Percentiles rank a stretch among this genome's conserved stretches.
Evolutionary conservation across 1,139 yeast genomes (phyloP).

Genomic region (Kazachstania sp.): DNA sequence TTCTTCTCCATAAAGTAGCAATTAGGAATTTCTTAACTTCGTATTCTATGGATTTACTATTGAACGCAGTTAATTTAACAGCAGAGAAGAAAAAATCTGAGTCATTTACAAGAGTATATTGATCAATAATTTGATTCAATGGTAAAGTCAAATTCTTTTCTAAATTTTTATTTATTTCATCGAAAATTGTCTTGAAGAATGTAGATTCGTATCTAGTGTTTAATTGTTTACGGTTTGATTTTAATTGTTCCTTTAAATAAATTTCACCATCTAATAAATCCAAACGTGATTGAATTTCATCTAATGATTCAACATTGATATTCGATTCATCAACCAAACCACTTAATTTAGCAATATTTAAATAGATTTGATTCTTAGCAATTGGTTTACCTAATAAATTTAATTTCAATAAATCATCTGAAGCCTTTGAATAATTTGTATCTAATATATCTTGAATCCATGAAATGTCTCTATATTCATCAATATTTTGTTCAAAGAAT

Average conservation of each 20-base stretch:
- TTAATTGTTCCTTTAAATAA: slow-evolving; percentile 33
- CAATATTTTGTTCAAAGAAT: slow-evolving; percentile 44
- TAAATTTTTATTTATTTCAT: slow-evolving; percentile 11
- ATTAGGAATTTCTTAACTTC: slow-evolving; percentile 29
- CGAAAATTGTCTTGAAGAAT: slow-evolving; percentile 13
- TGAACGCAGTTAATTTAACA: slow-evolving; percentile 35
- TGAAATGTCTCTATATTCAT: slow-evolving; percentile 46
- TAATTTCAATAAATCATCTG: slow-evolving; percentile 39
- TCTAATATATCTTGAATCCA: slow-evolving; percentile 66
- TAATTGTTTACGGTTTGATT: slow-evolving; percentile 21
- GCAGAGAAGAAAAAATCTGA: slow-evolving; percentile 36
- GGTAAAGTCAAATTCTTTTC: slow-evolving; percentile 35
- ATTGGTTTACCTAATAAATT: slow-evolving; percentile 37
- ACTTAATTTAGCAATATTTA: slow-evolving; percentile 62
- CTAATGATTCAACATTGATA: slow-evolving; percentile 8
- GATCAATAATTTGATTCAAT: slow-evolving; percentile 44
- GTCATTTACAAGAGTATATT: slow-evolving; percentile 45
- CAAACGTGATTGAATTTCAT: slow-evolving; percentile 42
- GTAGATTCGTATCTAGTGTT: slow-evolving; percentile 10
- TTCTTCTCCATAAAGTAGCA: slow-evolving; percentile 52
- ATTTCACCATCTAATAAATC: slow-evolving; percentile 43
- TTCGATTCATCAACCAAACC: slow-evolving; percentile 28
- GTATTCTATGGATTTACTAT: slow-evolving; percentile 26
- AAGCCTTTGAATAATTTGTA: slow-evolving; percentile 44
- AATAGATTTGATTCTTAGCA: slow-evolving; percentile 46